These are phyloP conservation scores for Potentilla sterilis DNA, from an alignment of 306 rosid genomes.

Conservation along the genomic window DNA sequence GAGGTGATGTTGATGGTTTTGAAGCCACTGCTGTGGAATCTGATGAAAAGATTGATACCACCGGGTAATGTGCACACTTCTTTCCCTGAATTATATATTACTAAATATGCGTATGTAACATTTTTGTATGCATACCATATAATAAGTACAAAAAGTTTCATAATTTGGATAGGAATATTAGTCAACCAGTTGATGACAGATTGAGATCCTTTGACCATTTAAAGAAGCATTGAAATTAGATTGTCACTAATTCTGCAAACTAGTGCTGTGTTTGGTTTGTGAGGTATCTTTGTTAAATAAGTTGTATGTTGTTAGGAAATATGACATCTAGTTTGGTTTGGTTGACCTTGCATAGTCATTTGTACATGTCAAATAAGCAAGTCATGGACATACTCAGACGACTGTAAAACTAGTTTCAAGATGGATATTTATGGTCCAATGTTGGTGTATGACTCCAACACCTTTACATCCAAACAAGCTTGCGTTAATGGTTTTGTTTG, in stretches of 20 bases:
- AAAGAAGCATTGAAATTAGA: slow-evolving; percentile 3
- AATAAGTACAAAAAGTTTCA: not conserved
- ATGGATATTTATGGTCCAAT: not conserved
- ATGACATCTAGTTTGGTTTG: not conserved
- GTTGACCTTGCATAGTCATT: slow-evolving; percentile 6
- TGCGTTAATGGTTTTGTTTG: not conserved
- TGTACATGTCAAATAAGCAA: not conserved
- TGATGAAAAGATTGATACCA: slow-evolving; percentile 78
- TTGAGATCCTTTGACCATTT: slow-evolving; percentile 11
- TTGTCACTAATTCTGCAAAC: slow-evolving; percentile 5
- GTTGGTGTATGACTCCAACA: not conserved
- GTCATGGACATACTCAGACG: not conserved
- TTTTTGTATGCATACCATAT: not conserved
- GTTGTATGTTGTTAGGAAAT: slow-evolving; percentile 1
- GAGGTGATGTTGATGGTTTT: slow-evolving; percentile 82
- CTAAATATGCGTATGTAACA: not conserved
- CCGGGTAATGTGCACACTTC: slow-evolving; percentile 57
- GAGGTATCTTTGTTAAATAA: slow-evolving; percentile 6
- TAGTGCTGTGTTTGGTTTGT: slow-evolving; percentile 3
- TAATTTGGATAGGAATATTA: not conserved
- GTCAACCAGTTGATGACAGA: slow-evolving; percentile 25
- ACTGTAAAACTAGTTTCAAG: not conserved
- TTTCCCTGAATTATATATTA: not conserved
- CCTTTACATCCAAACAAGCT: not conserved
- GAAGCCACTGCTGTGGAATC: slow-evolving; percentile 96